phyloP scores from a whole-genome alignment of 495 filamentous ascomycete species.

The Tuber calosporum region DNA sequence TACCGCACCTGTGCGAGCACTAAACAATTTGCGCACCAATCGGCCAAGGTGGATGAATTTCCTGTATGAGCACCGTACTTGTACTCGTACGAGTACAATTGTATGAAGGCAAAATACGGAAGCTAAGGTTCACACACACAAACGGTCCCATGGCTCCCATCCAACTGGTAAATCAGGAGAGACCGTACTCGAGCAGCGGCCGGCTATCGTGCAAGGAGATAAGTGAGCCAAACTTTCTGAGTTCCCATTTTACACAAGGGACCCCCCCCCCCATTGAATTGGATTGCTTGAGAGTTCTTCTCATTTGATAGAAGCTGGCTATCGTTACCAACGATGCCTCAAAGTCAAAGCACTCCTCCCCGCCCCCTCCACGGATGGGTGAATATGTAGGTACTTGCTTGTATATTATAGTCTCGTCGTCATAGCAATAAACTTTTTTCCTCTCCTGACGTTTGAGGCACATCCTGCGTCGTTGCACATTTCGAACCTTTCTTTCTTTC shows the following conservation, averaged over 20 bases:
- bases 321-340: background rate
- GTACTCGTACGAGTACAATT: no score
- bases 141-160: background rate
- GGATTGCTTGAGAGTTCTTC: background rate
- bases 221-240: background rate
- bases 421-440: background rate
- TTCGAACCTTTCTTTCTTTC: background rate
- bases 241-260: background rate
- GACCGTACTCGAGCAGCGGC: background rate
- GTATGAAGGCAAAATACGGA: background rate
- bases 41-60: background rate
- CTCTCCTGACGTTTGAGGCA: background rate
- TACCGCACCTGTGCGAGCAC: background rate
- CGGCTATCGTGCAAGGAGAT: background rate
- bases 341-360: background rate
- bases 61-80: background rate
- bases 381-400: background rate
- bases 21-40: background rate
- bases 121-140: background rate
- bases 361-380: background rate
- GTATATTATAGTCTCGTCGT: no score
- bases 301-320: background rate
- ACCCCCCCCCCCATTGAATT: background rate
- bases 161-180: background rate
- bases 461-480: background rate